phyloP scores from a whole-genome alignment of 495 filamentous ascomycete genomes.

The Penicillium daleae region DNA sequence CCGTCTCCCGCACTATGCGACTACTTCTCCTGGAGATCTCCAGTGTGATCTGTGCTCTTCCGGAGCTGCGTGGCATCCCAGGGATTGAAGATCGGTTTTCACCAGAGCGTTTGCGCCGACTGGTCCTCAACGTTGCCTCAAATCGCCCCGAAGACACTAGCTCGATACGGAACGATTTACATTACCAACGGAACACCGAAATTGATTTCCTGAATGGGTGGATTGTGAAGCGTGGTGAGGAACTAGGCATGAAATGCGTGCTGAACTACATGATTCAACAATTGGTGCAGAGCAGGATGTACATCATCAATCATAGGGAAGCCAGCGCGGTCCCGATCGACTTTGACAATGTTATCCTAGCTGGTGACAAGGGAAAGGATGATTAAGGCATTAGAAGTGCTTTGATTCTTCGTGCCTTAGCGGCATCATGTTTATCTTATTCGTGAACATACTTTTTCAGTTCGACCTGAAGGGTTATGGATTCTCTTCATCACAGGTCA shows the following conservation, averaged over 20 bases:
- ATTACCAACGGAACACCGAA: constrained; percentile 65
- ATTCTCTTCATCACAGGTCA: constrained; percentile 16
- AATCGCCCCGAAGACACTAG: constrained; percentile 70
- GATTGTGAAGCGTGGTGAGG: constrained; percentile 69
- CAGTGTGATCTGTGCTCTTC: constrained; percentile 63
- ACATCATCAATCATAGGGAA: constrained; percentile 27
- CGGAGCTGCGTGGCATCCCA: constrained; percentile 67
- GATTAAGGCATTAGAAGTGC: constrained; percentile 7
- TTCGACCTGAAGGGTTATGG: background rate
- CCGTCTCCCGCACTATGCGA: constrained; percentile 57
- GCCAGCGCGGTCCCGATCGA: constrained; percentile 42
- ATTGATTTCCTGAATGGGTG: constrained; percentile 87
- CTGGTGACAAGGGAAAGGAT: constrained; percentile 12
- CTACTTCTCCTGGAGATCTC: constrained; percentile 70
- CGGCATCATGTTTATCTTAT: background rate
- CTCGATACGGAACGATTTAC: constrained; percentile 81
- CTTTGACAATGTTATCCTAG: constrained; percentile 19
- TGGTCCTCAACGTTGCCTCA: constrained; percentile 59
- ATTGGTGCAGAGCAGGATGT: constrained; percentile 49
- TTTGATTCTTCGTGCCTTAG: background rate
- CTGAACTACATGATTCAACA: constrained; percentile 71
- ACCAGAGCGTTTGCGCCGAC: constrained; percentile 56
- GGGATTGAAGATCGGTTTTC: constrained; percentile 61
- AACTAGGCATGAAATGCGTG: constrained; percentile 65
- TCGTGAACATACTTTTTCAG: background rate